Evolutionary conservation across 2,329 filamentous ascomycete genomes (phyloP).

Genomic region (Alternaria ethzedia): DNA sequence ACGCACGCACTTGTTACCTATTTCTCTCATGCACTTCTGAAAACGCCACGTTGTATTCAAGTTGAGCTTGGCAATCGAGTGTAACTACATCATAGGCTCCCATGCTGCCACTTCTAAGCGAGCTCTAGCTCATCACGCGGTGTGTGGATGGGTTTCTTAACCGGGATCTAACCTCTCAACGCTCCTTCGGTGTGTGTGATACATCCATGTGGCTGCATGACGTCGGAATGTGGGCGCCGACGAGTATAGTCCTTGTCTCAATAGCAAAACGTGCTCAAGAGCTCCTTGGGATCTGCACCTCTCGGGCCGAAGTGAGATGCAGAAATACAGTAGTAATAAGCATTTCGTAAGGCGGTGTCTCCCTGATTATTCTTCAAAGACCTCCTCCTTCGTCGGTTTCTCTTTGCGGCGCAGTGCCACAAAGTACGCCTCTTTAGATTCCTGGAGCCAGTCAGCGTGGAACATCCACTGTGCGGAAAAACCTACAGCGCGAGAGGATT

Average conservation of each 20-base stretch:
- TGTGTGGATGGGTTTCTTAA: constrained; percentile 9
- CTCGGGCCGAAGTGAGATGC: constrained; percentile 6
- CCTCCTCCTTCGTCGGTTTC: constrained; percentile 53
- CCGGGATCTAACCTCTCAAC: constrained; percentile 15
- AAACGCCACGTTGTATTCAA: constrained; percentile 1
- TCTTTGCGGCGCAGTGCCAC: constrained; percentile 76
- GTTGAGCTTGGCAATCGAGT: constrained; percentile 14
- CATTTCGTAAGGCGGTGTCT: background rate
- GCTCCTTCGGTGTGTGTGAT: constrained; percentile 16
- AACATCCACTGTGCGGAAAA: background rate
- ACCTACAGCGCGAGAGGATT: constrained; percentile 80
- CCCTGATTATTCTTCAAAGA: constrained; percentile 46
- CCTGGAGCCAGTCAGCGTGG: constrained; percentile 55
- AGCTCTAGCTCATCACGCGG: constrained; percentile 21
- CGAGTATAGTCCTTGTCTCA: background rate
- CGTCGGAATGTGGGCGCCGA: background rate
- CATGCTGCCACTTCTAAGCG: constrained; percentile 19
- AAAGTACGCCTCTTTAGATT: constrained; percentile 86
- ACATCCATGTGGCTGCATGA: constrained; percentile 25
- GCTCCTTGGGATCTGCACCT: background rate
- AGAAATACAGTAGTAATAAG: background rate
- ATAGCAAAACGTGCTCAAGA: background rate
- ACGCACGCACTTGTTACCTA: background rate
- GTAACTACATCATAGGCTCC: constrained; percentile 21
- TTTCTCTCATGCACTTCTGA: background rate